Percentiles rank a stretch among this genome's conserved stretches.
These are phyloP conservation scores for Fistulina hepatica DNA, from an alignment of 1,284 basidiomycete genomes.

Conservation along the genomic window DNA sequence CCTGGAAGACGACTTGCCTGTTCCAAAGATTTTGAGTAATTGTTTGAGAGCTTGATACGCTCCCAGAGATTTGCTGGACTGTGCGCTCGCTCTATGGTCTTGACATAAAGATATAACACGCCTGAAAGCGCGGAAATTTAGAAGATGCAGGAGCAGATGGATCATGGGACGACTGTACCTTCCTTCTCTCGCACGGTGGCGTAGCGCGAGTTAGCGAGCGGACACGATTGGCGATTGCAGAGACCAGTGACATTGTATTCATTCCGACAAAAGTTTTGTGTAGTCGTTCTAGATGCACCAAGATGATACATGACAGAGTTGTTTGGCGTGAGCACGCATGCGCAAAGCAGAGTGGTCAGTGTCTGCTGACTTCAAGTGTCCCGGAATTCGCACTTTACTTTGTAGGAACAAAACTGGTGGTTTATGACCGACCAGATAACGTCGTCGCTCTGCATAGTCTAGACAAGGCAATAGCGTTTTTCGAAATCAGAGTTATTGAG, in stretches of 20 bases:
- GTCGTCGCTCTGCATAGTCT: constrained; percentile 80
- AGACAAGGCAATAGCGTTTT: not conserved
- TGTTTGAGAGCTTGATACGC: constrained; percentile 84
- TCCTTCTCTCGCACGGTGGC: constrained; percentile 96
- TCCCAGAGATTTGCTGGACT: constrained; percentile 98
- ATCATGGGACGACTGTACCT: constrained; percentile 35
- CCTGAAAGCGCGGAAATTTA: constrained; percentile 36
- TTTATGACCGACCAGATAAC: constrained; percentile 95
- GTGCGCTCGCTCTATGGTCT: constrained; percentile 96
- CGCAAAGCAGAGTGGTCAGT: too few species aligned
- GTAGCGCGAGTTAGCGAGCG: constrained; percentile 92
- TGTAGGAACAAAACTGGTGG: constrained; percentile 91
- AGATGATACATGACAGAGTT: too few species aligned
- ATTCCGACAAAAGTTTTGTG: constrained; percentile 97
- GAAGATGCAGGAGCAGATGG: not conserved
- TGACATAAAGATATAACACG: constrained; percentile 90
- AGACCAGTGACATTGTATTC: constrained; percentile 99
- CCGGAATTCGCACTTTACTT: constrained; percentile 92
- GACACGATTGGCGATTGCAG: constrained; percentile 94
- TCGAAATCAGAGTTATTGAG: too few species aligned
- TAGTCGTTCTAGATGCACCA: constrained; percentile 59
- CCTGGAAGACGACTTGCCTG: constrained; percentile 44
- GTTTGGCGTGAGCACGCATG: too few species aligned
- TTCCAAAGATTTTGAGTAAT: constrained; percentile 90
- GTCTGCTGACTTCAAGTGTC: too few species aligned